Evolutionary conservation across 2,329 filamentous ascomycete genomes (phyloP), one percentile per base, ranked within the genome.

Genomic region (Beauveria australis): DNA sequence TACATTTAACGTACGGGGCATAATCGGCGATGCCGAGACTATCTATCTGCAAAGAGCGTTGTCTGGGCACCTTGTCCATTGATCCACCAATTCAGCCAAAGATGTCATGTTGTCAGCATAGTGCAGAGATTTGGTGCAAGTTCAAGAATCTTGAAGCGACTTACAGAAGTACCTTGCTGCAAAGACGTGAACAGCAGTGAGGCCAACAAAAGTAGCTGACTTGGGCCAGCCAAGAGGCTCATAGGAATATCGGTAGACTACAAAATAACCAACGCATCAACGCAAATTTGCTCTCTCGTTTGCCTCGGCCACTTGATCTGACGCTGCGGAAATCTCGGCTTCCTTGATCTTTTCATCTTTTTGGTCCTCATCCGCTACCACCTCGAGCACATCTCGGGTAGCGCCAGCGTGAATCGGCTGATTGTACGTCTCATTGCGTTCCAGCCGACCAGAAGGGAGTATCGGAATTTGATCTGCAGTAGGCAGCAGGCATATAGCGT

Each of bases 11-110:
- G 14, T 53, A 59, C 51, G 51, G 54, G 22, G 58, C 58, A 43
- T 64, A 65, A 7, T 63, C 63, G 2, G 65, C 19, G 44, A 67
- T 59, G 5, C 63, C 63, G 2, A 66, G 19, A 4, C 26, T 53
- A 6, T 64, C 63, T 8, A 62, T 16, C 65, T 63, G 33, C 64
- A 62, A 48, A 68, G 51, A 9, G 54, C 44, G 6, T 65, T 51
- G 41, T 69, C 63, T 19, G 66, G 62, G 12, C 22, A 0, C 51
- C 64, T 10, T 67, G 65, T 6, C 61, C 54, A 26, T 68, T 65
- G 19, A 66, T 65, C 67, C 67, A 67, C 65, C 66, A 65, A 53
- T 69, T 64, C 12, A 69, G 30, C 67, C 67, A 69, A 12, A 68
- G 53, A 18, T 64, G 66, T 68, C 5, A 6, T 8, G 61, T 22